Evolutionary conservation across 2,329 filamentous ascomycete species (phyloP).

Genomic region (Sordariomycetes sp.): DNA sequence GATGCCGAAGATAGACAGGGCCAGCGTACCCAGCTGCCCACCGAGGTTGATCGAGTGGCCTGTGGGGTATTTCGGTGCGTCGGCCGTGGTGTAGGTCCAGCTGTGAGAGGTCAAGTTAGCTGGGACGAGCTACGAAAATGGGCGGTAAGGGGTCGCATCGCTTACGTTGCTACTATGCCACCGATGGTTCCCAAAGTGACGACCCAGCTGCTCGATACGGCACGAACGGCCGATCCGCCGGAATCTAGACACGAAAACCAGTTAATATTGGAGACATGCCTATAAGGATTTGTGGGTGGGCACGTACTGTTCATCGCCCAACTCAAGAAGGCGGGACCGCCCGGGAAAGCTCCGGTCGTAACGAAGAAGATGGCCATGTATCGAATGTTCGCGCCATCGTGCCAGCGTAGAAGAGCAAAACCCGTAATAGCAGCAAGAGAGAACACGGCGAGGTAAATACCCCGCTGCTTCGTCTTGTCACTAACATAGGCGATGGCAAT

Average conservation of each 20-base stretch:
- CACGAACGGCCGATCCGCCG: conserved; percentile 42
- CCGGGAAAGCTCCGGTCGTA: conserved; percentile 44
- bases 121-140: background rate
- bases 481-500: conserved; percentile 15
- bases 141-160: conserved; percentile 10
- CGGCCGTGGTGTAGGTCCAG: conserved; percentile 40
- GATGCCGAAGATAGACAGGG: conserved; percentile 36
- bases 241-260: conserved; percentile 24
- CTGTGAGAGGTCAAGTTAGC: conserved; percentile 10
- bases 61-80: conserved; percentile 33
- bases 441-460: conserved; percentile 27
- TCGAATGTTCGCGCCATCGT: conserved; percentile 25
- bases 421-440: conserved; percentile 33
- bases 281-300: background rate
- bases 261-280: background rate
- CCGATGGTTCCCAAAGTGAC: conserved; percentile 44
- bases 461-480: conserved; percentile 22
- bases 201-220: conserved; percentile 44
- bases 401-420: conserved; percentile 40
- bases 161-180: conserved; percentile 44
- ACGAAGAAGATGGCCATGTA: conserved; percentile 46
- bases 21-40: conserved; percentile 32
- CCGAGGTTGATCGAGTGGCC: conserved; percentile 47
- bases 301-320: conserved; percentile 45
- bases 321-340: conserved; percentile 44